phyloP scores from a whole-genome alignment of 2,329 filamentous ascomycete species.

The Alternaria brassicicola region DNA sequence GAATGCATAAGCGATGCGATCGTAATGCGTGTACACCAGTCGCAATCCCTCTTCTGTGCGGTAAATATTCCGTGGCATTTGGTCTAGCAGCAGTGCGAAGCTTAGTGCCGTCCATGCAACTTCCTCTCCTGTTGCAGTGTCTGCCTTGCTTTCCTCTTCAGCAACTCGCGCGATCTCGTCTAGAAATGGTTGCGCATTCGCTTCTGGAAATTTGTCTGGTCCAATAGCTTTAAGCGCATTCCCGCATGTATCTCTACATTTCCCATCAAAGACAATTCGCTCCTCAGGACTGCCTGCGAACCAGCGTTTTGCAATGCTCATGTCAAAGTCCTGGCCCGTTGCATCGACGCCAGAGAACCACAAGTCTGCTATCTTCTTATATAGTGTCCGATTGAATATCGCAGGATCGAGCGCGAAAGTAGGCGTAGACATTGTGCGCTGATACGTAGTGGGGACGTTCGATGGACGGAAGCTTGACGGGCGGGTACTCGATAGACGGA shows the following conservation, averaged over 20 bases:
- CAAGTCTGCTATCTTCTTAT: slow-evolving; percentile 42
- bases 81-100: slow-evolving; percentile 65
- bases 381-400: slow-evolving; percentile 51
- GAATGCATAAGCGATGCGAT: slow-evolving; percentile 60
- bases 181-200: slow-evolving; percentile 48
- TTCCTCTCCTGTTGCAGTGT: slow-evolving; percentile 29
- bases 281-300: slow-evolving; percentile 45
- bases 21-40: slow-evolving; percentile 62
- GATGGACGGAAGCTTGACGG: background rate
- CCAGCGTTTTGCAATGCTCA: slow-evolving; percentile 45
- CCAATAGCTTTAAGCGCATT: slow-evolving; percentile 48
- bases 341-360: slow-evolving; percentile 49
- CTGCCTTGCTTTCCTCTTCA: background rate
- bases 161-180: slow-evolving; percentile 35
- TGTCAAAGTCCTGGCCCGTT: slow-evolving; percentile 31
- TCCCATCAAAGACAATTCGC: slow-evolving; percentile 45
- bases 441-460: background rate
- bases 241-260: slow-evolving; percentile 43
- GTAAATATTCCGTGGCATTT: slow-evolving; percentile 67
- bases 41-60: slow-evolving; percentile 54
- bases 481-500: slow-evolving; percentile 5
- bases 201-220: slow-evolving; percentile 42
- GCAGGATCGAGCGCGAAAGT: slow-evolving; percentile 43
- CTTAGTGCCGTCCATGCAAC: slow-evolving; percentile 53
- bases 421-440: slow-evolving; percentile 38